Evolutionary conservation across 2,329 filamentous ascomycete genomes (phyloP), one percentile per base, ranked within the genome.

Genomic region (Colletotrichum tanaceti): DNA sequence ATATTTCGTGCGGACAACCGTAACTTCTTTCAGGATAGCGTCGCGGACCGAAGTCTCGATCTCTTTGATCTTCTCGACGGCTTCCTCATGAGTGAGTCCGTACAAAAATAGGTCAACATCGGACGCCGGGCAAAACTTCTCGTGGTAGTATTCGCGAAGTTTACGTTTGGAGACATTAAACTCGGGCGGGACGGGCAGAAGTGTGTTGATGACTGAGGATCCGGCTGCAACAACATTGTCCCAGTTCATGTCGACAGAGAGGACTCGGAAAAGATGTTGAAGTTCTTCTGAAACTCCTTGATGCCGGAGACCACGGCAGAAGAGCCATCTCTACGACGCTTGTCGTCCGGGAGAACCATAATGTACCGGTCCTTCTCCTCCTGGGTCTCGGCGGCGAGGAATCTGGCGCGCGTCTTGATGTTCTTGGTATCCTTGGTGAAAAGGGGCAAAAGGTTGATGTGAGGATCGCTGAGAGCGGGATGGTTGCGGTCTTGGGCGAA

Each of bases 51-150:
- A 85, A 24, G 84, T 80, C 77, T 97, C 93, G 68, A 97, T 95
- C 72, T 93, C 84, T 75, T 91, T 91, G 79, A 97, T 96, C 82
- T 97, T 96, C 74, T 93, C 89, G 20, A 94, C 82, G 0, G 92
- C 93, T 75, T 94, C 83, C 55, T 93, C 88, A 73, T 96, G 92
- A 10, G 85, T 90, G 70, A 97, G 83, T 0, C 90, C 93, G 74
- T 96, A 95, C 38, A 97, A 80, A 76, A 97, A 97, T 2, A 97
- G 84, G 76, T 97, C 93, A 11, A 97, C 91, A 77, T 97, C 93
- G 4, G 92, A 95, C 1, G 93, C 93, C 0, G 93, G 93, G 13
- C 91, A 92, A 71, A 95, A 87, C 70, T 89, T 88, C 74, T 94
- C 89, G 74, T 97, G 93, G 72, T 95, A 97, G 77, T 93, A 97